Percentiles rank a stretch among this genome's conserved stretches.
These are phyloP conservation scores for Pseudocercospora ulei DNA, from an alignment of 2,329 filamentous ascomycete genomes.

Conservation along the genomic window DNA sequence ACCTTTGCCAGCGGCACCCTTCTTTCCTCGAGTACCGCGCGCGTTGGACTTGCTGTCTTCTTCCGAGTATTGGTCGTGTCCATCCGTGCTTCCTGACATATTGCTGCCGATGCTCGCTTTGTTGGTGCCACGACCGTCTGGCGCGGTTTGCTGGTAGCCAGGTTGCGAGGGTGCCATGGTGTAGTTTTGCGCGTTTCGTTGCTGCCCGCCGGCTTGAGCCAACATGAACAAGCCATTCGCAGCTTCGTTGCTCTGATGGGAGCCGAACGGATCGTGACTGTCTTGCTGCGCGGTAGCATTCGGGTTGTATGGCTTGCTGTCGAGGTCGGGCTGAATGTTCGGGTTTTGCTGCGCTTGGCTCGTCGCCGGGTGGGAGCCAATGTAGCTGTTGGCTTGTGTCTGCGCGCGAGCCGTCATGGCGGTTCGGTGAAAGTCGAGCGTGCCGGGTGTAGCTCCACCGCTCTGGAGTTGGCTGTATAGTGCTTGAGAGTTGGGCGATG, in stretches of 20 bases:
- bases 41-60: slow-evolving; percentile 57
- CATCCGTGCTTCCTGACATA: slow-evolving; percentile 40
- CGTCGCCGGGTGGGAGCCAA: slow-evolving; percentile 35
- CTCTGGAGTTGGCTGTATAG: slow-evolving; percentile 69
- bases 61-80: slow-evolving; percentile 58
- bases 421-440: slow-evolving; percentile 88
- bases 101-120: slow-evolving; percentile 53
- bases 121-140: slow-evolving; percentile 27
- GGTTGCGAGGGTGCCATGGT: slow-evolving; percentile 38
- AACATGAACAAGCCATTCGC: slow-evolving; percentile 90
- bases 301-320: slow-evolving; percentile 47
- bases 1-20: slow-evolving; percentile 46
- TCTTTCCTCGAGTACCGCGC: slow-evolving; percentile 58
- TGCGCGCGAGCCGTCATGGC: slow-evolving; percentile 70
- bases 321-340: slow-evolving; percentile 35
- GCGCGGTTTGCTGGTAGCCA: slow-evolving; percentile 42
- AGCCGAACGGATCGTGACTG: slow-evolving; percentile 60
- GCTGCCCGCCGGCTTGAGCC: slow-evolving; percentile 58
- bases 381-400: slow-evolving; percentile 38
- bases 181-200: slow-evolving; percentile 43
- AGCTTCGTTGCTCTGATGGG: slow-evolving; percentile 84
- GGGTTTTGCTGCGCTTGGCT: slow-evolving; percentile 39
- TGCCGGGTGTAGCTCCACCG: slow-evolving; percentile 77
- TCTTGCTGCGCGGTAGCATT: slow-evolving; percentile 36
- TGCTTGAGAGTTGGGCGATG: slow-evolving; percentile 76